Evolutionary conservation across 495 filamentous ascomycete genomes (phyloP).

Genomic region (Xylaria curta): DNA sequence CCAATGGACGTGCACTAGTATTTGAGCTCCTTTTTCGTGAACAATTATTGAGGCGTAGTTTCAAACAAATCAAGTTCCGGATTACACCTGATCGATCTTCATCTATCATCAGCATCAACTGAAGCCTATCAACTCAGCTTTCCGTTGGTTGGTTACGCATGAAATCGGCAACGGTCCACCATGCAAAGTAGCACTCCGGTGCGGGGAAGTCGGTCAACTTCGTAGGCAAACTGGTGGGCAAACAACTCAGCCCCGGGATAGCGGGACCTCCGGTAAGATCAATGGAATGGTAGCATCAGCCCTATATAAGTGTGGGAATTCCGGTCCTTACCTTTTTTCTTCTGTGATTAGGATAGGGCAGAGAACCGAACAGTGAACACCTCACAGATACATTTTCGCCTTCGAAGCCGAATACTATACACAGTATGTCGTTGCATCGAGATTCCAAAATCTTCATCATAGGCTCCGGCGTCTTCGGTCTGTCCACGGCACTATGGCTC

Average conservation of each 20-base stretch:
- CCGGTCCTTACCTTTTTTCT: neutral
- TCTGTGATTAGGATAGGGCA: neutral
- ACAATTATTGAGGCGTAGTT: neutral
- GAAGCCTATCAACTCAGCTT: neutral
- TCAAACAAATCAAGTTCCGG: neutral
- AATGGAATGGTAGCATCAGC: neutral
- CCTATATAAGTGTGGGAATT: neutral
- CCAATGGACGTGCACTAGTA: neutral
- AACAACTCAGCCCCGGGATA: neutral
- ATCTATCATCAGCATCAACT: neutral
- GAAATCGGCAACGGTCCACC: neutral
- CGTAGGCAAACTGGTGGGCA: neutral
- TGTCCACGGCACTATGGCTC: conserved; percentile 50
- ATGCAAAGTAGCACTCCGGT: neutral
- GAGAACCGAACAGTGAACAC: neutral
- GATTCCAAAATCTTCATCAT: conserved; percentile 48
- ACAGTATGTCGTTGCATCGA: neutral
- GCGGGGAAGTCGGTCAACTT: neutral
- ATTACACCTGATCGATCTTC: neutral
- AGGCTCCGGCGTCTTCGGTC: conserved; percentile 55
- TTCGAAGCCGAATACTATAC: neutral
- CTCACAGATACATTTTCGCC: too few relatives aligned
- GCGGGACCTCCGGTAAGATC: neutral
- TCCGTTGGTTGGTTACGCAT: too few relatives aligned
- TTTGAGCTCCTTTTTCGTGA: neutral